A percentile compares a stretch with the other conserved stretches of the same genome.
phyloP scores from a whole-genome alignment of 2,329 filamentous ascomycete species.

The Calycina herbarum region DNA sequence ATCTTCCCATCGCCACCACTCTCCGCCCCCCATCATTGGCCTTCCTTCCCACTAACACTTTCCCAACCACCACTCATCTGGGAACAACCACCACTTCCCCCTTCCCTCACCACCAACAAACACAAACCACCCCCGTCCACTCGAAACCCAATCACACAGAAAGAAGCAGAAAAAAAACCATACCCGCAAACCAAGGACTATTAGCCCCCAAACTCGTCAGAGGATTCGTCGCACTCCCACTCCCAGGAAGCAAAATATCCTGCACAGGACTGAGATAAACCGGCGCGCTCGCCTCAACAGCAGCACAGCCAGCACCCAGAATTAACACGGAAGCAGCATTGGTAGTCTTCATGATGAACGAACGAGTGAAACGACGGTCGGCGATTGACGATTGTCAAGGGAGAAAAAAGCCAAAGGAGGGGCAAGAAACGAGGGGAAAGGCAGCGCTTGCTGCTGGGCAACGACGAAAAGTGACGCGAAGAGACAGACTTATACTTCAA shows the following conservation, averaged over 20 bases:
- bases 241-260: constrained; percentile 38
- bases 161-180: constrained; percentile 16
- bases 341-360: background rate
- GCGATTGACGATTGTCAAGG: background rate
- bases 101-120: background rate
- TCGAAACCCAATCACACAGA: no score
- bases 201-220: constrained; percentile 53
- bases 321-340: background rate
- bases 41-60: background rate
- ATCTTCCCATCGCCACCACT: background rate
- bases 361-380: background rate
- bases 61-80: background rate
- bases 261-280: constrained; percentile 34
- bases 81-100: background rate
- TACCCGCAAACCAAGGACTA: constrained; percentile 53
- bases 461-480: background rate
- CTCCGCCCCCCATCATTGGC: background rate
- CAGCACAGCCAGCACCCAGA: background rate
- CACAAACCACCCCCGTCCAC: background rate
- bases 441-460: background rate
- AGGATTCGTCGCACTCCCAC: constrained; percentile 42
- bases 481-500: background rate
- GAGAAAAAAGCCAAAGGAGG: background rate
- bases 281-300: background rate
- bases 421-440: background rate